phyloP scores from a whole-genome alignment of 73 alveolate species.

The Tetrahymena thermophila region DNA sequence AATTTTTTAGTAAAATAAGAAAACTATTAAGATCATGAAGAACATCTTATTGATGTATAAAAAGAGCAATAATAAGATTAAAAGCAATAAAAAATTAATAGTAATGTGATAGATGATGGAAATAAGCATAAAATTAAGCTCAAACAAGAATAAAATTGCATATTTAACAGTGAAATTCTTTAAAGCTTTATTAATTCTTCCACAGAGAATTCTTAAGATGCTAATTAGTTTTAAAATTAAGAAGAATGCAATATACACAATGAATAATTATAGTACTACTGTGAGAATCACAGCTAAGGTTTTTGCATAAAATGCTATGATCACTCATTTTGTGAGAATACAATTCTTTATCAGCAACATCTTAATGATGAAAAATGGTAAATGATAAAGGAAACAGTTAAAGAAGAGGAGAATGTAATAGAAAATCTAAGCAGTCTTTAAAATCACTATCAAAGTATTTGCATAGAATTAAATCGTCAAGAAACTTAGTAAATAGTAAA shows the following conservation, averaged over 20 bases:
- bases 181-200: not conserved
- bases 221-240: not conserved
- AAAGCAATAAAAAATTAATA: too few relatives aligned
- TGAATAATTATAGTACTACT: not conserved
- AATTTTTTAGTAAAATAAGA: not conserved
- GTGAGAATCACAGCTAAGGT: not conserved
- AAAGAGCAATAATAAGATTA: not conserved
- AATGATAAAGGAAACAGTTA: not conserved
- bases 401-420: not conserved
- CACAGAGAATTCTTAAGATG: not conserved
- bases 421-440: not conserved
- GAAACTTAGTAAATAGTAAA: not conserved
- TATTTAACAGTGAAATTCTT: not conserved
- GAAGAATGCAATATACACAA: not conserved
- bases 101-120: not conserved
- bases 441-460: not conserved
- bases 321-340: not conserved
- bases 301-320: not conserved
- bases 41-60: not conserved
- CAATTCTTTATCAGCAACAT: not conserved
- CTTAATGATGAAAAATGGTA: not conserved
- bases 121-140: not conserved
- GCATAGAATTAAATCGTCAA: not conserved
- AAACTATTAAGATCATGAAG: not conserved
- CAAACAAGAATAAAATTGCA: too few relatives aligned